Evolutionary conservation across 139 green algal genomes (phyloP).

Genomic region (Choricystis sp.): DNA sequence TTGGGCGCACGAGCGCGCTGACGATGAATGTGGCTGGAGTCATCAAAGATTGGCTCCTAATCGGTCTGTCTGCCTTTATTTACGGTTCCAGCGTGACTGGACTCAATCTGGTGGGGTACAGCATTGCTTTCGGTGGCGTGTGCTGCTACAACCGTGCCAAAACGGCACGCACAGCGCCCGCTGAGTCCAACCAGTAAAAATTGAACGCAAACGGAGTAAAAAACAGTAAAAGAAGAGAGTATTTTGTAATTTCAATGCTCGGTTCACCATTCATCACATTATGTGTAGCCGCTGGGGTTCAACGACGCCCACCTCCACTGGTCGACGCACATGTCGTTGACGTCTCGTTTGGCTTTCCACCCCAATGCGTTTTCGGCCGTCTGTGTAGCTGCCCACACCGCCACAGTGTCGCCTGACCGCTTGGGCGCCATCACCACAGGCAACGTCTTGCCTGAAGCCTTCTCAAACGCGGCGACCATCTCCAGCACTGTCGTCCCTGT

Average conservation of each 20-base stretch:
- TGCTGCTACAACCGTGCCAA: slow-evolving; percentile 23
- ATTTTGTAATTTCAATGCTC: too few species aligned
- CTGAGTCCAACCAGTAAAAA: too few species aligned
- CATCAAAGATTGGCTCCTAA: slow-evolving; percentile 98
- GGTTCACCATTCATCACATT: too few species aligned
- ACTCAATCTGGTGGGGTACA: slow-evolving; percentile 72
- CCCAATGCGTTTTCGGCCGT: slow-evolving; percentile 72
- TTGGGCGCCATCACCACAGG: slow-evolving; percentile 37
- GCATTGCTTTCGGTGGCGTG: slow-evolving; percentile 32
- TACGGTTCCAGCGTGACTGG: slow-evolving; percentile 74
- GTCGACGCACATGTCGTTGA: slow-evolving; percentile 87
- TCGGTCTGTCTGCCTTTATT: slow-evolving; percentile 72
- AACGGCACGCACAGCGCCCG: too few species aligned
- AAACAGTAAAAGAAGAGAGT: too few species aligned
- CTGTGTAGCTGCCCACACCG: slow-evolving; percentile 75
- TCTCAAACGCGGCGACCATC: slow-evolving; percentile 84
- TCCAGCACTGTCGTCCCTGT: slow-evolving; percentile 84
- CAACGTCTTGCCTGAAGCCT: slow-evolving; percentile 62
- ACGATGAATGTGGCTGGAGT: slow-evolving; percentile 95
- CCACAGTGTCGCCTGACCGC: slow-evolving; percentile 62
- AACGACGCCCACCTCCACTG: slow-evolving; percentile 83
- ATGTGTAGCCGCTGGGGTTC: slow-evolving; percentile 84
- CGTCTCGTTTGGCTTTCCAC: slow-evolving; percentile 71
- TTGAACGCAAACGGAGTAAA: too few species aligned
- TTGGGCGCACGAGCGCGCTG: slow-evolving; percentile 85